A percentile compares a stretch with the other conserved stretches of the same genome.
Conservation (phyloP, 1,284 basidiomycete genomes). For the Ganoderma lucidum region DNA sequence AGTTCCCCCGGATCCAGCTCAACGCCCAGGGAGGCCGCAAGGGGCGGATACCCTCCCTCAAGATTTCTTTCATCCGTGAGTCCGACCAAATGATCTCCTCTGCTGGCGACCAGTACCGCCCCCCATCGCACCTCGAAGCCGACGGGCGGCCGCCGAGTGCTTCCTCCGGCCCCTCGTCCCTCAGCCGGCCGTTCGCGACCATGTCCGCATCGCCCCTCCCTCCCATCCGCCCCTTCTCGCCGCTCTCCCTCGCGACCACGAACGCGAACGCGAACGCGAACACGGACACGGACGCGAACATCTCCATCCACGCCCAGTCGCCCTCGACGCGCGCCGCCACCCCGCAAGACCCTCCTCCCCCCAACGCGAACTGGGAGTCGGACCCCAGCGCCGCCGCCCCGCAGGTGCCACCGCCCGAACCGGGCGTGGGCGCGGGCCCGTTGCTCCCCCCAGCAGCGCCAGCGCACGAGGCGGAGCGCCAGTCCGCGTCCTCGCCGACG, state of each 20-base stretch:
- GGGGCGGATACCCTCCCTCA: slow-evolving; percentile 26
- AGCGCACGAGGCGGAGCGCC: not conserved
- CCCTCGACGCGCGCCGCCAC: slow-evolving; percentile 5
- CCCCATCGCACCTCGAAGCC: slow-evolving; percentile 1
- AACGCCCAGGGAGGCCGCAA: slow-evolving; percentile 10
- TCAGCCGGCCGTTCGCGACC: slow-evolving; percentile 29
- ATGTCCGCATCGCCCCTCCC: slow-evolving; percentile 20
- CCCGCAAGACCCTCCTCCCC: not conserved
- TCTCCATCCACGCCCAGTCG: slow-evolving; percentile 14
- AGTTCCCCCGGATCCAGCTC: slow-evolving; percentile 21
- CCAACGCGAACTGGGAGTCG: not conserved
- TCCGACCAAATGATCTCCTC: slow-evolving; percentile 26
- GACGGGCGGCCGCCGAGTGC: slow-evolving; percentile 17
- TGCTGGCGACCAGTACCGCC: slow-evolving; percentile 8
- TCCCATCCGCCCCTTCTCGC: slow-evolving; percentile 18
- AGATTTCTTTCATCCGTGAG: slow-evolving; percentile 28
- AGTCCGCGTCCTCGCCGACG: not conserved
- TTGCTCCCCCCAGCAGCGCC: not conserved
- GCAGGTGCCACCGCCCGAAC: not conserved
- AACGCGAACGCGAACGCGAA: no score
- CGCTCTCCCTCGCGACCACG: slow-evolving; percentile 9
- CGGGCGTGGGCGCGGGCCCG: not conserved
- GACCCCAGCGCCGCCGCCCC: not conserved
- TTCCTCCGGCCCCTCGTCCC: slow-evolving; percentile 20
- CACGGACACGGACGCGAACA: slow-evolving; percentile 6